phyloP scores from a whole-genome alignment of 345 rosid genomes.

The Sisymbrium irio region DNA sequence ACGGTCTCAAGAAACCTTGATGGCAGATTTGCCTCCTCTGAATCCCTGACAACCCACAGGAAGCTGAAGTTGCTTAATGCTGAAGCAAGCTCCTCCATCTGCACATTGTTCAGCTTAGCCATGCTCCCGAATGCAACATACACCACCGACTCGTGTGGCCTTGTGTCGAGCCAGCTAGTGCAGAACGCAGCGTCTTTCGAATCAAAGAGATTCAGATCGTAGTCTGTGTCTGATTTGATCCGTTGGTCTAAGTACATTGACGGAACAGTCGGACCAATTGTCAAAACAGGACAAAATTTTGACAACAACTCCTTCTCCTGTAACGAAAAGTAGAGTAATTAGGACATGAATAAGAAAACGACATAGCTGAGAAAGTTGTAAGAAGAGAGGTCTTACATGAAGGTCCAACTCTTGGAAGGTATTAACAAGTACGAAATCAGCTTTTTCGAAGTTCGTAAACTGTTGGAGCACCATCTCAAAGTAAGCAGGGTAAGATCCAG shows the following conservation, averaged over 20 bases:
- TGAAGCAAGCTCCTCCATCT: constrained; percentile 56
- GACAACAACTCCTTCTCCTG: constrained; percentile 51
- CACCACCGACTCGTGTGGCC: constrained; percentile 54
- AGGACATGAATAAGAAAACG: neutral
- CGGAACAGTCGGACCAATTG: constrained; percentile 66
- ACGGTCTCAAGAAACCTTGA: constrained; percentile 17
- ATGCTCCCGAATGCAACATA: constrained; percentile 69
- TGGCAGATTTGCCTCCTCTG: constrained; percentile 49
- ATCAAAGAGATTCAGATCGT: constrained; percentile 45
- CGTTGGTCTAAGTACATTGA: constrained; percentile 58
- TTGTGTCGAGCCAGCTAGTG: constrained; percentile 46
- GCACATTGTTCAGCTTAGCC: constrained; percentile 33
- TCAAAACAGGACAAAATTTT: constrained; percentile 36
- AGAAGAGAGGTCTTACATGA: constrained; percentile 26
- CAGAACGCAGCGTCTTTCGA: constrained; percentile 19
- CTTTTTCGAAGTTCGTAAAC: constrained; percentile 44
- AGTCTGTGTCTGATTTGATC: constrained; percentile 39
- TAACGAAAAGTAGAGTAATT: constrained; percentile 1
- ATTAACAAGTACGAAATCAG: constrained; percentile 47
- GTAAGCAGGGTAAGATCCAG: constrained; percentile 51
- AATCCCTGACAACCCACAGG: constrained; percentile 54
- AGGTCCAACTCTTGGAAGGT: constrained; percentile 47
- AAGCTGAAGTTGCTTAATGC: constrained; percentile 43
- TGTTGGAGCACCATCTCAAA: constrained; percentile 50
- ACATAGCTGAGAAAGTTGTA: neutral